phyloP scores from a whole-genome alignment of 352 stramenopile species.

The Phytophthora hybrid region DNA sequence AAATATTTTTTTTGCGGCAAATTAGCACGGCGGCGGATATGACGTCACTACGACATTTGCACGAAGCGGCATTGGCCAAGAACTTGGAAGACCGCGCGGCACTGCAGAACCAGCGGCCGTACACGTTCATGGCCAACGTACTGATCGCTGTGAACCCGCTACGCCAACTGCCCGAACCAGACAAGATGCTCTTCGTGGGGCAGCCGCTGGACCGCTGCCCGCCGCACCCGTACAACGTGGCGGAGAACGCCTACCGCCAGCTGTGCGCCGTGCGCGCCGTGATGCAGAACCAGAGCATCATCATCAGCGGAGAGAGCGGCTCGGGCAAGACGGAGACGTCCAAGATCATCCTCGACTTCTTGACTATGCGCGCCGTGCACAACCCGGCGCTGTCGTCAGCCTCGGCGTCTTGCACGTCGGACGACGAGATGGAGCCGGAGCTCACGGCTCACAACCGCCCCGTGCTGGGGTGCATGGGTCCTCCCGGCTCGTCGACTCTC shows the following conservation, averaged over 20 bases:
- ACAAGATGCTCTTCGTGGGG: constrained; percentile 75
- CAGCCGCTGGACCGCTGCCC: constrained; percentile 75
- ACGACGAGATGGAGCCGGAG: constrained; percentile 76
- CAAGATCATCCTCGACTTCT: constrained; percentile 93
- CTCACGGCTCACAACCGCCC: constrained; percentile 47
- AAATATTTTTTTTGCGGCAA: no score
- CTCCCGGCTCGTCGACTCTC: constrained; percentile 56
- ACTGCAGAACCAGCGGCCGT: constrained; percentile 77
- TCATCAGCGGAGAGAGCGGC: constrained; percentile 94
- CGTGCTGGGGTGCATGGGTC: constrained; percentile 38
- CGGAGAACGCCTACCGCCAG: constrained; percentile 85
- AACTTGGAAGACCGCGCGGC: constrained; percentile 87
- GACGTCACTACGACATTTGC: constrained; percentile 84
- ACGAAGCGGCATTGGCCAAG: constrained; percentile 89
- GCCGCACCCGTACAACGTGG: constrained; percentile 88
- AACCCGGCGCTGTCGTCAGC: constrained; percentile 53
- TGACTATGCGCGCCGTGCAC: constrained; percentile 77
- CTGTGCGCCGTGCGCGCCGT: constrained; percentile 81
- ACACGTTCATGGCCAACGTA: constrained; percentile 92
- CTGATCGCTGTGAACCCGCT: constrained; percentile 89
- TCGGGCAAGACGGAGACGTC: constrained; percentile 96
- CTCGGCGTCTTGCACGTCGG: constrained; percentile 53
- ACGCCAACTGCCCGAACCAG: constrained; percentile 72
- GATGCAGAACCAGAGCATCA: constrained; percentile 95
- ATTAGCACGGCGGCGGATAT: constrained; percentile 76